These are phyloP conservation scores for Knufia petricola DNA, from an alignment of 2,329 filamentous ascomycete species.

Conservation along the genomic window DNA sequence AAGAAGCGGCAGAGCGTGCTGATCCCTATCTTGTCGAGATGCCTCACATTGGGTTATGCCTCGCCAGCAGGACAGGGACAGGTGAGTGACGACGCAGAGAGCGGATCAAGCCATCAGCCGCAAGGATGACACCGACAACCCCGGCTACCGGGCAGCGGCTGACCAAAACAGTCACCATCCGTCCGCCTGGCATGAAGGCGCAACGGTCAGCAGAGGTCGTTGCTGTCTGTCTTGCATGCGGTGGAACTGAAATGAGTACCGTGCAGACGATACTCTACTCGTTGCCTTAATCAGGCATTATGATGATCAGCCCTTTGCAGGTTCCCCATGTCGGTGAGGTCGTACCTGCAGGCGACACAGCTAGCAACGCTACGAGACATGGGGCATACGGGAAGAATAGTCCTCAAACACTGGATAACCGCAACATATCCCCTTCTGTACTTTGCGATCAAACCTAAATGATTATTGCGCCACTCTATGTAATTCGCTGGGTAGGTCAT, in stretches of 20 bases:
- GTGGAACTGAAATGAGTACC: conserved; percentile 6
- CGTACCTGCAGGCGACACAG: background rate
- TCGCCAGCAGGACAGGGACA: background rate
- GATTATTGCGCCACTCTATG: no score
- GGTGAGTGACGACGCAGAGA: background rate
- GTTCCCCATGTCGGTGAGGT: background rate
- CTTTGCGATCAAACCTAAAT: no score
- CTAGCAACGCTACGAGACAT: background rate
- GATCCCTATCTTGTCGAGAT: background rate
- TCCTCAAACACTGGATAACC: no score
- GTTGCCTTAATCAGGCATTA: conserved; percentile 5
- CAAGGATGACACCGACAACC: conserved; percentile 1
- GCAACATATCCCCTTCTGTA: no score
- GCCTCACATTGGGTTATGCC: conserved; percentile 5
- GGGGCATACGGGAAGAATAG: no score
- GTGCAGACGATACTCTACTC: background rate
- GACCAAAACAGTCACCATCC: conserved; percentile 7
- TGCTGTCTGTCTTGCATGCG: background rate
- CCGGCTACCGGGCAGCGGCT: conserved; percentile 3
- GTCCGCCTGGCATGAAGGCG: background rate
- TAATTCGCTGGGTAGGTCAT: no score
- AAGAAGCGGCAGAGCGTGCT: no score
- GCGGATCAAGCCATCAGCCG: background rate
- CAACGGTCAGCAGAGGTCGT: background rate
- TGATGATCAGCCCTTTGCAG: background rate